Evolutionary conservation across 371 early-diverging fungal species (phyloP), one percentile per base, ranked within the genome.

Genomic region (Chytridium lagenaria): DNA sequence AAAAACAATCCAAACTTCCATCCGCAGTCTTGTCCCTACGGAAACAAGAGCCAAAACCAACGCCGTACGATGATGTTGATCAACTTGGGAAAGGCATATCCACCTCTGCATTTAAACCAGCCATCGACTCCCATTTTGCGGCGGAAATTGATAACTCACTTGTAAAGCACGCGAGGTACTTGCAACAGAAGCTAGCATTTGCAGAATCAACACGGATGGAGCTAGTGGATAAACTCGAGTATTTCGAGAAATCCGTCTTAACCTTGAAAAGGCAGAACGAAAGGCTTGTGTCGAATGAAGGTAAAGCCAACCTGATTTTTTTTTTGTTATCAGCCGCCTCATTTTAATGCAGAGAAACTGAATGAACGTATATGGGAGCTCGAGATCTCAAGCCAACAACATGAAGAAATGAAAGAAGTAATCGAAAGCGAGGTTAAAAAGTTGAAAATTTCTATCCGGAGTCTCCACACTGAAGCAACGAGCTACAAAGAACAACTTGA

Each of bases 351-450:
- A 74, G 74, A 38, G 1, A 69, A 59, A 38, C 67, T 70, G 19
- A 75, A 70, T 50, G 75, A 75, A 55, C 37, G 50, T 7, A 31
- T 75, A 16, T 75, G 75, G 75, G 52, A 75, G 15, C 66, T 70
- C 1, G 75, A 75, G 37, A 19, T 70, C 7, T 23, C 16, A 31
- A 37, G 52, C 12, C 75, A 75, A 49, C 38, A 34, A 1, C 34
- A 40, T 15, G 16, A 33, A 26, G 63, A 67, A 10, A 55, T 44
- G 31, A 64, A 70, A 28, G 71, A 66, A 5, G 22, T 44, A 19
- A 31, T 55, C 3, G 66, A 70, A 30, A 59, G 63, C 50, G 75
- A 75, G 26, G 26, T 57, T 2, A 38, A 15, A 7, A 59, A 69
- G 19, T 36, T 49, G 10, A 31, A 23, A 23, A 16, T 33, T 28